Percentiles rank a stretch among this genome's conserved stretches.
Conservation (phyloP, 352 stramenopile species). For the Pythium sp. region DNA sequence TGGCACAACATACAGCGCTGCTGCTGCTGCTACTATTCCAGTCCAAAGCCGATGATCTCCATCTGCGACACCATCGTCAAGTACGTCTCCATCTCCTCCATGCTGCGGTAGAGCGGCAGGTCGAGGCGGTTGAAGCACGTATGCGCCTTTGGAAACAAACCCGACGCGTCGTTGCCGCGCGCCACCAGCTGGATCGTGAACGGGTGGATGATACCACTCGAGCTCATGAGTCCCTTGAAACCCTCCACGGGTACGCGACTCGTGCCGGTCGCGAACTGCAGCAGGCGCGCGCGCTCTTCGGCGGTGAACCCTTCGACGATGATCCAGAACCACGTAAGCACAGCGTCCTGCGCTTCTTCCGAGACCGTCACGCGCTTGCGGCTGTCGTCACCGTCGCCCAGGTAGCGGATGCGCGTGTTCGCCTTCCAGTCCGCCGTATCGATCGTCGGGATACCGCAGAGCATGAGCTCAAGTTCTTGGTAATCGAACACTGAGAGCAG, state of each 20-base stretch:
- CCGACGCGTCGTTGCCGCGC: constrained; percentile 34
- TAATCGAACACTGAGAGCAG: constrained; percentile 76
- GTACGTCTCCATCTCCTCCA: constrained; percentile 74
- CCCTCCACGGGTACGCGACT: constrained; percentile 78
- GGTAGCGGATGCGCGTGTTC: constrained; percentile 63
- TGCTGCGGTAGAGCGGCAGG: constrained; percentile 60
- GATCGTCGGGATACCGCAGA: constrained; percentile 73
- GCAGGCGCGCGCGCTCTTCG: constrained; percentile 63
- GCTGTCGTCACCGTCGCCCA: constrained; percentile 40
- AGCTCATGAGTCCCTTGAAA: constrained; percentile 77
- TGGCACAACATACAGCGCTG: not conserved
- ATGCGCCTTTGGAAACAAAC: constrained; percentile 71
- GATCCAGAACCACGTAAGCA: constrained; percentile 76
- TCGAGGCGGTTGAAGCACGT: constrained; percentile 87
- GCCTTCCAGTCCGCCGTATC: constrained; percentile 60
- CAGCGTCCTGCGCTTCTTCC: constrained; percentile 39
- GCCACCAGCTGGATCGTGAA: constrained; percentile 81
- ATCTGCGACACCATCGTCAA: constrained; percentile 79
- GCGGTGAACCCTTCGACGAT: constrained; percentile 52
- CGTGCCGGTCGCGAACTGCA: constrained; percentile 80
- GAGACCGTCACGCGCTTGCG: constrained; percentile 21
- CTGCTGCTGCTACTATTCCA: constrained; percentile 39
- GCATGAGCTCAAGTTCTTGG: constrained; percentile 75
- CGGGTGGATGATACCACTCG: constrained; percentile 71
- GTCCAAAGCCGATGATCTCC: constrained; percentile 76